These are phyloP conservation scores for Kodamaea kaohsiungensis DNA, from an alignment of 805 yeast genomes.

Conservation along the genomic window DNA sequence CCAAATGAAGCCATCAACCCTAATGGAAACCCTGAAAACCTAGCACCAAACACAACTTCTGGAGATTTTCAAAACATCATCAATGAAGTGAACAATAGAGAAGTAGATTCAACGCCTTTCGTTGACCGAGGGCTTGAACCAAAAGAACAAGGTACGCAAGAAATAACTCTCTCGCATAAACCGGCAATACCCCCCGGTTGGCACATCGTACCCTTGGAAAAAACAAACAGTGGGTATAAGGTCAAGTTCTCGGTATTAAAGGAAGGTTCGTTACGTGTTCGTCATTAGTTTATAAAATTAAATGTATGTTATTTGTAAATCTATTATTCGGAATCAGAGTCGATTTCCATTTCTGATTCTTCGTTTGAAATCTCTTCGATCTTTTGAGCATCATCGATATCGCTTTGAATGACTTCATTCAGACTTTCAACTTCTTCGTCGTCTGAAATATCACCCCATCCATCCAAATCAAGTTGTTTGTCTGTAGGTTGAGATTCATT, in stretches of 20 bases:
- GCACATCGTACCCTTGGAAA: slow-evolving; percentile 11
- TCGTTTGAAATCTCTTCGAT: background rate
- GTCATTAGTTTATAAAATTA: background rate
- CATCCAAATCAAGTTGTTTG: background rate
- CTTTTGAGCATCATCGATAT: background rate
- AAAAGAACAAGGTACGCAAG: background rate
- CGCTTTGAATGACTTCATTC: background rate
- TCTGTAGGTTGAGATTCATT: background rate
- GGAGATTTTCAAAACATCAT: background rate
- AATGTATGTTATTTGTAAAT: background rate
- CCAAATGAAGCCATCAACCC: background rate
- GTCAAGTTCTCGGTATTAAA: slow-evolving; percentile 7
- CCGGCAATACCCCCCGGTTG: slow-evolving; percentile 12
- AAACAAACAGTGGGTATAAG: slow-evolving; percentile 3
- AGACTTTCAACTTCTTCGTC: slow-evolving; percentile 5
- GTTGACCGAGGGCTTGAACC: background rate
- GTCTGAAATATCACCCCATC: slow-evolving; percentile 5
- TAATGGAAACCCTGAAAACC: background rate
- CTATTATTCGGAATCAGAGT: slow-evolving; percentile 27
- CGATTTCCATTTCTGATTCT: slow-evolving; percentile 20
- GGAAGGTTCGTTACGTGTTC: slow-evolving; percentile 1
- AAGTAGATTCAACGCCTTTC: slow-evolving; percentile 1
- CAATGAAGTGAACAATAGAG: background rate
- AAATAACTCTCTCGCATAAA: background rate
- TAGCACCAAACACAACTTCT: background rate